Conservation (phyloP, 352 stramenopile genomes). For the Globisporangium uncinulatum region DNA sequence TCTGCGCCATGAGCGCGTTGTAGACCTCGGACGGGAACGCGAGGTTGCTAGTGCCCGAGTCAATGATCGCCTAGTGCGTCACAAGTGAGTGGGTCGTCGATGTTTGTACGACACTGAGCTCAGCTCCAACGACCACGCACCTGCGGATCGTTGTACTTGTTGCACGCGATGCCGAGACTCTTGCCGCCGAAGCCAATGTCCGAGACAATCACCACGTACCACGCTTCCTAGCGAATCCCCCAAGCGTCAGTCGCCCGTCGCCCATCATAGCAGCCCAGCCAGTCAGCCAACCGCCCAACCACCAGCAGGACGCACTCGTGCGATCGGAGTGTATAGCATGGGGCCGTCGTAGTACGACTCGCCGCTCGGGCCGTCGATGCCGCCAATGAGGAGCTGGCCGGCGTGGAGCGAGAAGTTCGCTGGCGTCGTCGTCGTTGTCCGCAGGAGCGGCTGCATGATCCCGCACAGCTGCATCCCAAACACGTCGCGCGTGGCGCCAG, state of each 20-base stretch:
- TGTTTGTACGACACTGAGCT: too few species aligned
- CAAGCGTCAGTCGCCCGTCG: neutral
- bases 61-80: constrained; percentile 52
- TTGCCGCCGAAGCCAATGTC: constrained; percentile 62
- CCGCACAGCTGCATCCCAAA: constrained; percentile 79
- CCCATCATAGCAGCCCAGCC: neutral
- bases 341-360: constrained; percentile 52
- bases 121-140: constrained; percentile 9
- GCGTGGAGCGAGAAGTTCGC: constrained; percentile 51
- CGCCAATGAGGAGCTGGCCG: constrained; percentile 60
- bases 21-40: constrained; percentile 72
- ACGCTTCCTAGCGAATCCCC: constrained; percentile 42
- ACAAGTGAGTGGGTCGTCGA: too few species aligned
- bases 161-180: constrained; percentile 54
- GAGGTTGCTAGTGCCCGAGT: constrained; percentile 81
- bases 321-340: constrained; percentile 82
- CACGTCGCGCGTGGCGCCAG: constrained; percentile 33
- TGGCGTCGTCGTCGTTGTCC: constrained; percentile 11
- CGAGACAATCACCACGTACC: constrained; percentile 75
- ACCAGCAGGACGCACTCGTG: constrained; percentile 20
- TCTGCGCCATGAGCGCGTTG: constrained; percentile 64
- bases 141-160: constrained; percentile 65
- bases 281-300: neutral
- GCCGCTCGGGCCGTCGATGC: constrained; percentile 44
- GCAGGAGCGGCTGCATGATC: constrained; percentile 64